Base-by-base conservation (phyloP, 1,284 basidiomycete species). In the Tetrapyrgos nigripes region DNA sequence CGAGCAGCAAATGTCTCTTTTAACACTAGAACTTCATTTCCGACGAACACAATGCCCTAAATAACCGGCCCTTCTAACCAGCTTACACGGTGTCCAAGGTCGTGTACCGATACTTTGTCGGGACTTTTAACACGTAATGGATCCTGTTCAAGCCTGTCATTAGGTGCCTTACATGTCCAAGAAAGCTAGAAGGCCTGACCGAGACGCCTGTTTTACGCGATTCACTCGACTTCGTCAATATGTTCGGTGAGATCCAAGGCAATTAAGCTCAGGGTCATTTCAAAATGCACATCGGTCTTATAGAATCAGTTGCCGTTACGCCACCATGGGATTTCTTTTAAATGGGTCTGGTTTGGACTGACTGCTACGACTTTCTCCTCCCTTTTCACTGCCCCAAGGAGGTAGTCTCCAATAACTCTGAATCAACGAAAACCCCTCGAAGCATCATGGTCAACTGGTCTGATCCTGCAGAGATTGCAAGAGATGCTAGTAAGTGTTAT, bases 391-490 rank as follows among this genome's bases (percentile, higher is more conserved):
- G 29, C 31, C 27, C 31, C 19, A 33, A 33, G 31, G 14, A 14
- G 8, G 14, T 8, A 33, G 14, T 33, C 31, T 33, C 31, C 9
- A 8, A 8, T 14, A 33, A 33, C 31, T 33, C 14, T 33, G 31
- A 14, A 43, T n/a, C 35, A 37, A n/a, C 52, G 31, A 37, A 24
- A 48, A 31, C n/a, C 23, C 27, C 19, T 28, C 35, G 24, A 28
- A 45, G 26, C 33, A 50, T 19, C 14, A 60, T 88, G 87, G 80
- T 84, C 50, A 68, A 84, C 68, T 89, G 88, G 88, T 79, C 76
- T 46, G 73, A 79, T 63, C 75, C 81, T 31, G 61, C 68, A 23
- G 81, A 83, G 69, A 73, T 86, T 40, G 67, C 70, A 21, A 76
- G 72, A 59, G 83, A 87, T 64, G 14, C 45, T 21, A 4, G 31